A percentile compares a stretch with the other conserved stretches of the same genome.
These are phyloP conservation scores for Medicago lupulina DNA, from an alignment of 306 rosid genomes.

Conservation along the genomic window DNA sequence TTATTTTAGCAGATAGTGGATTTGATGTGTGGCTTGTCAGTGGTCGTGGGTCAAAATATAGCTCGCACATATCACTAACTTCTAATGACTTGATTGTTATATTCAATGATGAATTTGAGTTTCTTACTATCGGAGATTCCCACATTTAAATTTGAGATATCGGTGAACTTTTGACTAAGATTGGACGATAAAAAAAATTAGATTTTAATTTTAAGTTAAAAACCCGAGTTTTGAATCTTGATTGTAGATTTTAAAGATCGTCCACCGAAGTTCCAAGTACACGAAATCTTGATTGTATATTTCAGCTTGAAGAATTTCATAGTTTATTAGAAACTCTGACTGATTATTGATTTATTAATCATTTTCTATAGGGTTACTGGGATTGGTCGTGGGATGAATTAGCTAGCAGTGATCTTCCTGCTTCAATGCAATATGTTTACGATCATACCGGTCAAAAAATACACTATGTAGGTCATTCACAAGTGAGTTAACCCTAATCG, in stretches of 20 bases:
- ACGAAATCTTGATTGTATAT: neutral
- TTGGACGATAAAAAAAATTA: no score
- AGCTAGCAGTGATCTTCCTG: constrained; percentile 69
- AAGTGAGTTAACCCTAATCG: constrained; percentile 47
- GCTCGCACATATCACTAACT: constrained; percentile 53
- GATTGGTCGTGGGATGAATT: constrained; percentile 95
- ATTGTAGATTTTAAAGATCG: neutral
- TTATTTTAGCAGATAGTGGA: constrained; percentile 69
- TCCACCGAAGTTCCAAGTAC: neutral
- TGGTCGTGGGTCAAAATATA: constrained; percentile 67
- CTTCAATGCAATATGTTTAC: constrained; percentile 67
- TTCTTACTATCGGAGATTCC: neutral
- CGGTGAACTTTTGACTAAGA: no score
- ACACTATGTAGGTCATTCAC: constrained; percentile 78
- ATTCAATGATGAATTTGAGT: neutral
- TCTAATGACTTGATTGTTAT: constrained; percentile 46
- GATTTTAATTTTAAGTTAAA: no score
- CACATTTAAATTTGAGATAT: neutral
- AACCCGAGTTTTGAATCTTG: no score
- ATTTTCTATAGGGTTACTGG: constrained; percentile 36
- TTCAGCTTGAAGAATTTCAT: no score
- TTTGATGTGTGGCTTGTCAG: constrained; percentile 77
- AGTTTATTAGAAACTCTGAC: no score
- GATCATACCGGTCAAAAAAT: constrained; percentile 64
- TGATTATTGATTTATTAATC: no score